A percentile compares a stretch with the other conserved stretches of the same genome.
Evolutionary conservation across 225 moss, liverwort and hornwort genomes (phyloP).

Genomic region (Neckera pumila): DNA sequence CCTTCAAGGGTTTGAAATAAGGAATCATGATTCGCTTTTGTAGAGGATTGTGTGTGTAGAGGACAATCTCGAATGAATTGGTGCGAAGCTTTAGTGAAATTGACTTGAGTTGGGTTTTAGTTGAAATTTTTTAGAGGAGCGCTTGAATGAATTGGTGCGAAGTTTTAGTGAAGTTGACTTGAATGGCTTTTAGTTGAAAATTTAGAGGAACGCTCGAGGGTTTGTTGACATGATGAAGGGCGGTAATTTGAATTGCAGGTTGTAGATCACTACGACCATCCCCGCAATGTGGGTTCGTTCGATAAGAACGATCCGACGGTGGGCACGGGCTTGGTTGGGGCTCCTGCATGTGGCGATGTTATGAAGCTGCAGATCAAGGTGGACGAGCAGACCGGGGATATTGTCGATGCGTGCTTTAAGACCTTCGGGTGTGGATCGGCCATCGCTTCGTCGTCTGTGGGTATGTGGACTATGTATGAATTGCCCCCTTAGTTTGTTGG

Average conservation of each 20-base stretch:
- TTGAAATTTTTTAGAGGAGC: neutral
- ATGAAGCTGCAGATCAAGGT: conserved; percentile 99
- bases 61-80: neutral
- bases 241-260: conserved; percentile 4
- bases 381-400: conserved; percentile 75
- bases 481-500: neutral
- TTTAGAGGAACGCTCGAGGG: neutral
- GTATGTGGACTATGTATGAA: conserved; percentile 6
- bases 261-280: conserved; percentile 93
- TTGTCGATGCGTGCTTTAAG: conserved; percentile 93
- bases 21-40: neutral
- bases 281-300: conserved; percentile 94
- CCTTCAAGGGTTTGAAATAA: neutral
- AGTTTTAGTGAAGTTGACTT: too few relatives aligned
- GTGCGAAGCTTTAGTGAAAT: neutral
- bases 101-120: neutral
- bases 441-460: conserved; percentile 94
- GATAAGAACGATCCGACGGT: conserved; percentile 92
- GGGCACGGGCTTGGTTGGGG: conserved; percentile 91
- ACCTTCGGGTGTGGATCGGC: conserved; percentile 98
- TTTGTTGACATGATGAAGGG: neutral
- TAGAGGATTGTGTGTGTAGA: too few relatives aligned
- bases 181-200: neutral
- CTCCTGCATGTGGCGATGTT: conserved; percentile 95
- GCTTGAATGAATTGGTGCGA: neutral